Conservation (phyloP, 495 filamentous ascomycete genomes). For the Acidomyces sp. region DNA sequence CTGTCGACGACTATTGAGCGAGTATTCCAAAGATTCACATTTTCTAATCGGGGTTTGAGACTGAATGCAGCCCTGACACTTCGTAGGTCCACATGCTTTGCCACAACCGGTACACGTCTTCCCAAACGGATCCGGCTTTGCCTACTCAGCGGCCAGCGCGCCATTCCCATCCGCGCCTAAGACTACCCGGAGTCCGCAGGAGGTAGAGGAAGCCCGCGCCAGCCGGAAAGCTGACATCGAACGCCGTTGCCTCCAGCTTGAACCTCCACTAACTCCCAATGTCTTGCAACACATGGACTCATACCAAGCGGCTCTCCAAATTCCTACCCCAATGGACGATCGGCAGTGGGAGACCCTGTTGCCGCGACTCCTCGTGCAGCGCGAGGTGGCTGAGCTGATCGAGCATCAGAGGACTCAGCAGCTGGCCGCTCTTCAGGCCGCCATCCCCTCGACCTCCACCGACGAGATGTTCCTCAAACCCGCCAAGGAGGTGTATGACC, state of each 20-base stretch:
- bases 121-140: neutral
- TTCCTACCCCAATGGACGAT: slow-evolving; percentile 49
- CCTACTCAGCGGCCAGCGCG: neutral
- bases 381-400: slow-evolving; percentile 41
- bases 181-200: slow-evolving; percentile 31
- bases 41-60: too few relatives aligned
- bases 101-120: neutral
- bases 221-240: slow-evolving; percentile 54
- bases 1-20: too few relatives aligned
- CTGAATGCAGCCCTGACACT: neutral
- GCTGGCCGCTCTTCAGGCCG: slow-evolving; percentile 32
- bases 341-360: slow-evolving; percentile 50
- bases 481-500: slow-evolving; percentile 45
- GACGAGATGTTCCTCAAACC: slow-evolving; percentile 37
- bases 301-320: slow-evolving; percentile 56
- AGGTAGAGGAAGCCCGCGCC: slow-evolving; percentile 36
- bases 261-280: slow-evolving; percentile 46
- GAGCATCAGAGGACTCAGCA: slow-evolving; percentile 36
- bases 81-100: slow-evolving; percentile 4
- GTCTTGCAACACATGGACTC: slow-evolving; percentile 53
- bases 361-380: slow-evolving; percentile 51
- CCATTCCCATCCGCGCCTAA: neutral
- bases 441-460: slow-evolving; percentile 31
- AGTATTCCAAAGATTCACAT: too few relatives aligned
- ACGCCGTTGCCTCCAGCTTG: slow-evolving; percentile 44